Evolutionary conservation across 768 basidiomycete genomes (phyloP), one percentile per base, ranked within the genome.

Genomic region (Hericium coralloides): DNA sequence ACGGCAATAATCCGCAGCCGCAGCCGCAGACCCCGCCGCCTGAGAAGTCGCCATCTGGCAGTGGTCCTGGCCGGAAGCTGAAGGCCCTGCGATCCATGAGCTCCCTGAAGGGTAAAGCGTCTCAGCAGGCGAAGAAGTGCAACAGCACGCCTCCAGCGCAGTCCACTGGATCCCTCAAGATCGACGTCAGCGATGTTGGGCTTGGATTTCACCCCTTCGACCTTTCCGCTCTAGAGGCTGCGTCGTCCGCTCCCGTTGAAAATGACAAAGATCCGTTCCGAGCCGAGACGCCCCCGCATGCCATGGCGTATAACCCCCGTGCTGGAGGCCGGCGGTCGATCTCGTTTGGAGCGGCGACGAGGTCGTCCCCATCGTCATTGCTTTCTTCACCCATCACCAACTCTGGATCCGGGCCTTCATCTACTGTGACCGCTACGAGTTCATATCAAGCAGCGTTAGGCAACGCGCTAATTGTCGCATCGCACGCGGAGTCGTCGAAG

Each of bases 401-500:
- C 43, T 67, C 70, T 59, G 69, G 43, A 18, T 45, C 70, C 55
- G 67, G 75, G 8, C 70, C 72, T 17, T 73, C 69, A 61, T 64
- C 47, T 31, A 51, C 57, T 61, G 62, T 59, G 66, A 64, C 63
- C 12, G 66, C 72, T n/a, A 69, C 67, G 22, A 76, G 65, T 57
- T 67, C 73, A 25, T 81, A 81, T 65, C 87, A 90, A 61, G 84
- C 81, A 14, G 79, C 85, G 2, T 77, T 98, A n/a, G 92, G 87
- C 38, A 92, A 89, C 58, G 93, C 93, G 2, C 78, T 99, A 36
- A 84, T 95, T 45, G 91, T 92, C 22, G 95, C 95, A 0, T 95
- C 93, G 1, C 95, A 99, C 68, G 88, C 95, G 2, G 95, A 98
- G 68, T 93, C 92, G 4, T 82, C 92, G 23, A 87, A 86, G 61